Base-by-base conservation (phyloP, 2,329 filamentous ascomycete genomes). In the Aureobasidium namibiae region DNA sequence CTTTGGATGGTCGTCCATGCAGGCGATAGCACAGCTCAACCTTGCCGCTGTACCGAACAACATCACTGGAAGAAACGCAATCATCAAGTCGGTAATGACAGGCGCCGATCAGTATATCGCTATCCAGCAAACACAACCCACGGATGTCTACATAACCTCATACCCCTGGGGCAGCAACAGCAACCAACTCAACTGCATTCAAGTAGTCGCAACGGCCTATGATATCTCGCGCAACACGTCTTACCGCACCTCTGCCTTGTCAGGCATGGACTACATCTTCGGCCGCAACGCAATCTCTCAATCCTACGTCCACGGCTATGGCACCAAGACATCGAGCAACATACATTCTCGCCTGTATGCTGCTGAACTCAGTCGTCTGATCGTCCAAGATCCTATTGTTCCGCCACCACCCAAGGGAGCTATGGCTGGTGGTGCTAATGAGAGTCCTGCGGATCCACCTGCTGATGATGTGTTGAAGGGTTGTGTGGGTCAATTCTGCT, bases 31-130 rank as follows among this genome's bases (percentile, higher is more conserved):
- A 21, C 56, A 46, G 45, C n/a, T 61, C 5, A 23, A 52, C 29
- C 56, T 61, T n/a, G 60, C 60, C n/a, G 45, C 31, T 24, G 56
- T 61, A 9, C 60, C 60, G 5, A 61, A 60, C 48, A 61, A 61
- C 24, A 39, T 61, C 46, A 44, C 60, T 21, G 49, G 46, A 18
- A 45, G 48, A 10, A 18, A 53, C 13, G 41, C 16, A 6, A 60
- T 61, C n/a, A 48, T 61, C 23, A 18, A 54, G 6, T 60, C 60
- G 21, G 56, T 61, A 2, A 14, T 61, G 26, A 31, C 33, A 18
- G 60, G 56, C 16, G 60, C 60, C 10, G 34, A 61, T 1, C 31
- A 46, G 13, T 61, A 61, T 26, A 59, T 61, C n/a, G 33, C 33
- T 14, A 13, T 60, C 8, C 60, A 61, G 34, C 29, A 18, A 26